Base-by-base conservation (phyloP, 768 basidiomycete species). In the Plicaturopsis crispa region DNA sequence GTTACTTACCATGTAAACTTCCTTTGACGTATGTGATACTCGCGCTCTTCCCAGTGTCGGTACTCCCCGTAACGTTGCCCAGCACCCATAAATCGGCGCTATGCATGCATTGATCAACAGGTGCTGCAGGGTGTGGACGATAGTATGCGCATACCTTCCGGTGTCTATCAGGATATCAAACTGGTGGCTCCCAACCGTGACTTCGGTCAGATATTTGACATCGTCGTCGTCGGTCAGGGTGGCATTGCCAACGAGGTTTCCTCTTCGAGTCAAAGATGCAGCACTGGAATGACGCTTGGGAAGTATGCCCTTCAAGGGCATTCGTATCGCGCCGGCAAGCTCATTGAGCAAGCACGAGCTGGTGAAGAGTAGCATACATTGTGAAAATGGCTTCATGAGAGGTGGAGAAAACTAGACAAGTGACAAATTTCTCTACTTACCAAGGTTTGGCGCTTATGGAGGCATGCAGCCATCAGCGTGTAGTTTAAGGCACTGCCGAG, bases 61-160 rank as follows among this genome's bases (percentile, higher is more conserved):
- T 60, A 24, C 65, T 66, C 24, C 53, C 53, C 8, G 59, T 55
- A 5, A 78, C 67, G 36, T 41, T 41, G 21, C 67, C 65, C 6
- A 70, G 66, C 4, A 82, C 69, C 72, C 75, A 81, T 6, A 82
- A 55, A 51, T 84, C 82, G 12, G 80, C 80, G 43, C 80, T 84
- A 35, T 8, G 24, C 33, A 36, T 30, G 13, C 21, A 31, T 13
- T 20, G 39, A 24, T 14, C 12, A n/a, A 41, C 36, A 35, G 10
- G 14, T 8, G 26, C 8, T 28, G 26, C 14, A 28, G 10, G 8
- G 14, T 28, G 14, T 28, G 26, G 8, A 28, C 1, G 8, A 7
- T 5, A 4, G 13, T 21, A n/a, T 40, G 20, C 17, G 47, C 58
- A 20, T 20, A 70, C 70, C 69, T 71, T 26, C 69, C 70, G 19